phyloP scores from a whole-genome alignment of 2,329 filamentous ascomycete species.

The Monosporascus ibericus region DNA sequence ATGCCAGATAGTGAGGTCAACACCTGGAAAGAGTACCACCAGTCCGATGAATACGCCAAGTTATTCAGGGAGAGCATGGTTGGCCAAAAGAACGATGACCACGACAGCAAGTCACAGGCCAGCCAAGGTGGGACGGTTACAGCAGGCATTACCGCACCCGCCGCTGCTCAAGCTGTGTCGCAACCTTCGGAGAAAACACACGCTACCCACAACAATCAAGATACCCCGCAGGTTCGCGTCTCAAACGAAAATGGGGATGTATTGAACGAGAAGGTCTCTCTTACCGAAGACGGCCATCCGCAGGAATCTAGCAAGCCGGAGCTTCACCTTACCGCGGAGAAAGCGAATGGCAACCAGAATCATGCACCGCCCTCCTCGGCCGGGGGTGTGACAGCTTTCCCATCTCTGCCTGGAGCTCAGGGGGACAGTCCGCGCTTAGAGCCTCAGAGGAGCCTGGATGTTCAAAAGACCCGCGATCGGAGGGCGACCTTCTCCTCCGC shows the following conservation, averaged over 20 bases:
- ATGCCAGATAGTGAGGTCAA: conserved; percentile 94
- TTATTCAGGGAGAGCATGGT: conserved; percentile 67
- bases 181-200: conserved; percentile 18
- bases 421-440: conserved; percentile 17
- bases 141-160: conserved; percentile 20
- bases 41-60: conserved; percentile 70
- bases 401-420: conserved; percentile 34
- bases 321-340: conserved; percentile 13
- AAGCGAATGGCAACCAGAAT: conserved; percentile 11
- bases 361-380: conserved; percentile 35
- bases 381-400: conserved; percentile 39
- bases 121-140: conserved; percentile 15
- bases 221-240: conserved; percentile 11
- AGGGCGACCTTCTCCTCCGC: conserved; percentile 51
- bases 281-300: conserved; percentile 8
- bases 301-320: conserved; percentile 11
- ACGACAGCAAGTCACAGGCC: conserved; percentile 36
- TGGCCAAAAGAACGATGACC: conserved; percentile 49
- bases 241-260: conserved; percentile 10
- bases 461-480: conserved; percentile 38
- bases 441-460: conserved; percentile 11
- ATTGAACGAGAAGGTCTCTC: conserved; percentile 17
- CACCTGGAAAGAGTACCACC: conserved; percentile 89
- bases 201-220: conserved; percentile 7
- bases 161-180: conserved; percentile 16